These are phyloP conservation scores for Phoenix dactylifera DNA, from an alignment of 176 grass and related monocot genomes.

Conservation along the genomic window DNA sequence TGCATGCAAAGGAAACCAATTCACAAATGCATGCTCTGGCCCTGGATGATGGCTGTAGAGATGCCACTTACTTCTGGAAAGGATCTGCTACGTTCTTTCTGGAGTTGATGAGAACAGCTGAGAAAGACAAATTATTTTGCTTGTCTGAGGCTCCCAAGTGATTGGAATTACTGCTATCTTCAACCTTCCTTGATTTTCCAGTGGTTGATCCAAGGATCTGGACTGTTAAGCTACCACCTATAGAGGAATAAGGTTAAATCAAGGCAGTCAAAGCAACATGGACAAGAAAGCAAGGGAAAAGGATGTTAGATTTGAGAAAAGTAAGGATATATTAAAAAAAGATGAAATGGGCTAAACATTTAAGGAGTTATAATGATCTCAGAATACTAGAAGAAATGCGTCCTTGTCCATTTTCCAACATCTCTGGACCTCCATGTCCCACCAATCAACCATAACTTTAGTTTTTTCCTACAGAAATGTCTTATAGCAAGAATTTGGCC, in stretches of 20 bases:
- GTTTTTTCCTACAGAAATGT: too few species aligned
- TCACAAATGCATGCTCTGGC: too few species aligned
- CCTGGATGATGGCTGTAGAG: too few species aligned
- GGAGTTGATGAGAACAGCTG: constrained; percentile 52
- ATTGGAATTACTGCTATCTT: constrained; percentile 2
- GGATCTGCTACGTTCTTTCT: constrained; percentile 45
- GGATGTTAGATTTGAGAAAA: neutral
- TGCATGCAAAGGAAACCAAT: too few species aligned
- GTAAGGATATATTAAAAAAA: too few species aligned
- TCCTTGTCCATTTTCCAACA: too few species aligned
- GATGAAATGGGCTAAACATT: too few species aligned
- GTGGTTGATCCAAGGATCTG: constrained; percentile 61
- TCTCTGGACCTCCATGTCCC: too few species aligned
- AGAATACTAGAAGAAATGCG: too few species aligned
- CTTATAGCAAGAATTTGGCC: too few species aligned
- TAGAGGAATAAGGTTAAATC: neutral
- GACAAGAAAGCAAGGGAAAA: neutral
- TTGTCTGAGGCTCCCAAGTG: constrained; percentile 29
- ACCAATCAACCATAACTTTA: too few species aligned
- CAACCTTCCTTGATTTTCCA: constrained; percentile 32
- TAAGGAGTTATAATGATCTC: too few species aligned
- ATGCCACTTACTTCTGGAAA: constrained; percentile 49
- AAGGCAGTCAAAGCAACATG: neutral
- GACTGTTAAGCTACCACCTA: constrained; percentile 76
- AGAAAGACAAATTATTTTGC: constrained; percentile 51